Conservation (phyloP, 805 yeast species). For the Yarrowia osloensis region DNA sequence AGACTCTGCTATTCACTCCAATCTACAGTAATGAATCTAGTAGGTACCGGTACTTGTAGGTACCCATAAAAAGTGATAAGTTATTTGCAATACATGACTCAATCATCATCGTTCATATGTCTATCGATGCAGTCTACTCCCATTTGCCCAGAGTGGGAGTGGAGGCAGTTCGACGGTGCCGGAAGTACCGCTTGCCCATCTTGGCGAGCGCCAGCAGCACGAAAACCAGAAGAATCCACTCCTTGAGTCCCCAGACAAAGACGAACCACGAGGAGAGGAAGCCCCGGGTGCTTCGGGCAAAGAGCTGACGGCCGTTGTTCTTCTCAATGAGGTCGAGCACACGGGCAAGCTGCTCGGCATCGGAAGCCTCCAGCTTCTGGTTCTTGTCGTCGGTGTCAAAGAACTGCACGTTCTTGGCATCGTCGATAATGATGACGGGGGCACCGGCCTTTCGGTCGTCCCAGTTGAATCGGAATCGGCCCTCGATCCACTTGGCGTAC, state of each 20-base stretch:
- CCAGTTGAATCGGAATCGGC: conserved; percentile 24
- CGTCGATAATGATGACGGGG: conserved; percentile 19
- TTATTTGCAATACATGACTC: conserved; percentile 23
- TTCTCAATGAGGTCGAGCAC: conserved; percentile 22
- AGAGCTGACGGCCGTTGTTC: conserved; percentile 20
- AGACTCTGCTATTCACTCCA: too few species aligned
- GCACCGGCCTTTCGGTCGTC: conserved; percentile 8
- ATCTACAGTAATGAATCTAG: too few species aligned
- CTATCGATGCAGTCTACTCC: background rate
- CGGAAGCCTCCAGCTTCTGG: background rate
- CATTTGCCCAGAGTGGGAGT: conserved; percentile 27
- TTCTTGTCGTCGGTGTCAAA: conserved; percentile 25
- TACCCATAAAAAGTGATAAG: background rate
- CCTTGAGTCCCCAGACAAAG: conserved; percentile 10
- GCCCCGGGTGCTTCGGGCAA: conserved; percentile 20
- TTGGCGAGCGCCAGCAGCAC: background rate
- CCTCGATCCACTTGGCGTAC: conserved; percentile 26
- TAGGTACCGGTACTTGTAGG: too few species aligned
- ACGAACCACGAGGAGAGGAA: conserved; percentile 3
- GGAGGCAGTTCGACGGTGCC: conserved; percentile 20
- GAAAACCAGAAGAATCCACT: conserved; percentile 1
- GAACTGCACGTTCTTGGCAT: conserved; percentile 24
- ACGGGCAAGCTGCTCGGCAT: conserved; percentile 1
- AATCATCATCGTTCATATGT: conserved; percentile 6
- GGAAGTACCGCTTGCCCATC: conserved; percentile 1